Evolutionary conservation across 2,329 filamentous ascomycete species (phyloP).

Genomic region (Phoma herbarum): DNA sequence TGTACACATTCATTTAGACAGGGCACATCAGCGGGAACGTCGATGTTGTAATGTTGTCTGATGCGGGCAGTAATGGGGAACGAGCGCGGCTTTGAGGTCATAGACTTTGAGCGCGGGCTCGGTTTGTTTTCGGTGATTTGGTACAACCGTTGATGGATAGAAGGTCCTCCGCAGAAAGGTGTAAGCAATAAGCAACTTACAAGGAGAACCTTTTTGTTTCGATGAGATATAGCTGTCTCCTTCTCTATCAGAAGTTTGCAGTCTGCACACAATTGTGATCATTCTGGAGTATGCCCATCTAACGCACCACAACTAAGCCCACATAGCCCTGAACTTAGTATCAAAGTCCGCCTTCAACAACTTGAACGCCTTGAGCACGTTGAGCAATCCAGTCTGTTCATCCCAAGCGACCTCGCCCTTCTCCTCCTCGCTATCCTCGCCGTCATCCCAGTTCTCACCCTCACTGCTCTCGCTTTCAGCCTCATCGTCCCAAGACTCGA

Average conservation of each 20-base stretch:
- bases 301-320: conserved; percentile 57
- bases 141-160: background rate
- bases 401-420: conserved; percentile 52
- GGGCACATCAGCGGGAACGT: background rate
- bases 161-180: background rate
- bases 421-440: conserved; percentile 33
- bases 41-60: background rate
- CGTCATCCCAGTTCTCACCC: conserved; percentile 43
- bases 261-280: background rate
- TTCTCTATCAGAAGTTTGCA: background rate
- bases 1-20: background rate
- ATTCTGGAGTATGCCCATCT: background rate
- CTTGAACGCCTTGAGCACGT: conserved; percentile 68
- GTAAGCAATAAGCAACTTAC: background rate
- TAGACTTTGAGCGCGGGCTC: background rate
- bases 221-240: background rate
- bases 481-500: conserved; percentile 53
- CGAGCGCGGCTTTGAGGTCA: background rate
- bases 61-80: background rate
- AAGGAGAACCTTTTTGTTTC: background rate
- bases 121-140: background rate
- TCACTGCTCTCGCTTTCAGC: conserved; percentile 51
- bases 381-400: conserved; percentile 59
- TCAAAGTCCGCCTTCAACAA: conserved; percentile 68
- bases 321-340: conserved; percentile 69